Evolutionary conservation across 1,284 basidiomycete species (phyloP).

Genomic region (Hypsizygus ulmarius): DNA sequence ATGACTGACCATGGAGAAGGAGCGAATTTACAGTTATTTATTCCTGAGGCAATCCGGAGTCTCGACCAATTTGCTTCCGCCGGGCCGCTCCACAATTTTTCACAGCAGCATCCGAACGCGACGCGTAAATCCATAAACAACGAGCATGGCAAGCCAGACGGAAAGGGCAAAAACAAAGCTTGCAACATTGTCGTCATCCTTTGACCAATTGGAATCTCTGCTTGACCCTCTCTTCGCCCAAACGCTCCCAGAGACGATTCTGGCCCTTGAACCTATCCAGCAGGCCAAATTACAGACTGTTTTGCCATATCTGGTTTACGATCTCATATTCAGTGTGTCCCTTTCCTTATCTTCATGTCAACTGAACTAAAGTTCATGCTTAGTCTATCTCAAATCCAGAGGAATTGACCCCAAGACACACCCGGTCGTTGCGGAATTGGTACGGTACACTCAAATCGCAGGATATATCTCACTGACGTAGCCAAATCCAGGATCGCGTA

Average conservation of each 20-base stretch:
- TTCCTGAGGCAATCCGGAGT: slow-evolving; percentile 10
- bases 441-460: slow-evolving; percentile 30
- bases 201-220: slow-evolving; percentile 63
- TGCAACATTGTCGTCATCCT: slow-evolving; percentile 47
- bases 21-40: slow-evolving; percentile 31
- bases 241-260: slow-evolving; percentile 61
- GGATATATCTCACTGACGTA: slow-evolving; percentile 1
- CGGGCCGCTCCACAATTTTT: slow-evolving; percentile 7
- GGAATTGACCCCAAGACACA: slow-evolving; percentile 78
- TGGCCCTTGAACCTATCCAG: slow-evolving; percentile 67
- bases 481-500: slow-evolving; percentile 57
- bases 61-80: slow-evolving; percentile 6
- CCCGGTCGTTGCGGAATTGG: slow-evolving; percentile 70
- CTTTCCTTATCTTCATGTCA: slow-evolving; percentile 2
- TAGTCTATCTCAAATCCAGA: slow-evolving; percentile 75
- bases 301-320: slow-evolving; percentile 77
- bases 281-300: slow-evolving; percentile 76
- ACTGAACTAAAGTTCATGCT: slow-evolving; percentile 9
- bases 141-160: slow-evolving; percentile 53
- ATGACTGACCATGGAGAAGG: slow-evolving; percentile 49
- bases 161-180: slow-evolving; percentile 55
- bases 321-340: slow-evolving; percentile 74
- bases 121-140: background rate
- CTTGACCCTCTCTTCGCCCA: slow-evolving; percentile 64
- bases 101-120: too few relatives aligned